A percentile compares a stretch with the other conserved stretches of the same genome.
These are phyloP conservation scores for Allomyces javanicus DNA, from an alignment of 192 early-diverging fungal genomes.

Conservation along the genomic window DNA sequence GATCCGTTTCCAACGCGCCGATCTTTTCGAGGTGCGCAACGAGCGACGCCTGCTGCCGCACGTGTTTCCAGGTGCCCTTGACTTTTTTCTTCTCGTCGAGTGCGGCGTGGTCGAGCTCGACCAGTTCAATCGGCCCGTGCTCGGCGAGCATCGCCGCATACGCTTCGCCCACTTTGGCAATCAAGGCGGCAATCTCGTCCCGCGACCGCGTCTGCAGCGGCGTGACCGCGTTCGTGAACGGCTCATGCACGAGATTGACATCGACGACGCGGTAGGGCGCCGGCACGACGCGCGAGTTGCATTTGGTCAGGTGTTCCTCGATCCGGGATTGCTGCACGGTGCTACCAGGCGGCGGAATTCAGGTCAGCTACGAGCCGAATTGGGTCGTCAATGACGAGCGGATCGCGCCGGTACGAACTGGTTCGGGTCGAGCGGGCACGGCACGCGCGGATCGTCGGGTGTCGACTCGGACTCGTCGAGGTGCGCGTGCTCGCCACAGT, in stretches of 20 bases:
- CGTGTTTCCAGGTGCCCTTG: constrained; percentile 23
- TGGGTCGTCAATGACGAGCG: no score
- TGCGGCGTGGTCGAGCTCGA: constrained; percentile 12
- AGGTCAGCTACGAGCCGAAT: no score
- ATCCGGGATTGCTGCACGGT: not conserved
- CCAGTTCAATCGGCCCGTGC: constrained; percentile 6
- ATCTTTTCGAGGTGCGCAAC: constrained; percentile 48
- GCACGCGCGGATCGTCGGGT: not conserved
- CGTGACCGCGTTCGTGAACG: not conserved
- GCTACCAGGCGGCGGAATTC: not conserved
- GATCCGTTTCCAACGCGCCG: constrained; percentile 28
- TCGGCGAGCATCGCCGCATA: constrained; percentile 9
- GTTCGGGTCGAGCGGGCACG: not conserved
- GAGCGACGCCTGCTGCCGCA: constrained; percentile 53
- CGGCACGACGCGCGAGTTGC: not conserved
- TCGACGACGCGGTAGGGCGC: not conserved
- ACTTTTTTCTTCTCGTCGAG: constrained; percentile 6
- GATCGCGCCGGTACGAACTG: not conserved
- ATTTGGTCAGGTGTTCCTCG: not conserved
- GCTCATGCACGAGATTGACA: not conserved
- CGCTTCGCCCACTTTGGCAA: constrained; percentile 6
- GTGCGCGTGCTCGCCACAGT: constrained; percentile 3
- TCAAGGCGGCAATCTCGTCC: constrained; percentile 8
- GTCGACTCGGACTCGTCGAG: not conserved
- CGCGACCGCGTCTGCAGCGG: constrained; percentile 1